These are phyloP conservation scores for Golubevia sp. DNA, from an alignment of 1,284 basidiomycete genomes.

Conservation along the genomic window DNA sequence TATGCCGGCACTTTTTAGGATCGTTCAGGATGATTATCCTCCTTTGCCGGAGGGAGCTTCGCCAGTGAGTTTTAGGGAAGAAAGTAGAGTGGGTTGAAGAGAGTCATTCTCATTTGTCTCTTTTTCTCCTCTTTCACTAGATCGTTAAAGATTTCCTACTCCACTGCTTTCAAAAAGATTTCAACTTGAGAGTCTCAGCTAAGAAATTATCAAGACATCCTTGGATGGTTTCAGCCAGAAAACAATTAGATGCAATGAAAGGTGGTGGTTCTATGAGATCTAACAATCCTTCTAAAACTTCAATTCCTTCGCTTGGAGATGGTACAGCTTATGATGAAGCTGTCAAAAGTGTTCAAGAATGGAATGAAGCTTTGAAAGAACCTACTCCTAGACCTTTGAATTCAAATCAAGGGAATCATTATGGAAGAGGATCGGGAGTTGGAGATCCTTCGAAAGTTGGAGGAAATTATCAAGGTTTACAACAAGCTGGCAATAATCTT, in stretches of 20 bases:
- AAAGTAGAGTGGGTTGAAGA: no score
- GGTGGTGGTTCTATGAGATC: slow-evolving; percentile 22
- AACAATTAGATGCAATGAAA: slow-evolving; percentile 45
- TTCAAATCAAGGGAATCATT: neutral
- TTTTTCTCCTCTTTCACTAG: slow-evolving; percentile 4
- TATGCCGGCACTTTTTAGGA: slow-evolving; percentile 55
- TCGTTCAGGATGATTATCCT: slow-evolving; percentile 52
- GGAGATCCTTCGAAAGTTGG: no score
- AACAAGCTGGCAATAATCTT: no score
- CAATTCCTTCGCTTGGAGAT: slow-evolving; percentile 10
- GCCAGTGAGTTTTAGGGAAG: slow-evolving; percentile 12
- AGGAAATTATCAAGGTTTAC: no score
- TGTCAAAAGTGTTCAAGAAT: slow-evolving; percentile 50
- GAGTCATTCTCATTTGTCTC: neutral
- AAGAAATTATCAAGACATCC: slow-evolving; percentile 43
- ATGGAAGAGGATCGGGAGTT: no score
- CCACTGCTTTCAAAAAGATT: slow-evolving; percentile 53
- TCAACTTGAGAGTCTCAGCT: slow-evolving; percentile 44
- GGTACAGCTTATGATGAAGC: slow-evolving; percentile 39
- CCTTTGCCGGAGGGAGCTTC: slow-evolving; percentile 48
- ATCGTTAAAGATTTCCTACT: slow-evolving; percentile 51
- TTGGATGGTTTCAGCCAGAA: slow-evolving; percentile 44
- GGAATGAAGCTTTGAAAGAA: slow-evolving; percentile 48
- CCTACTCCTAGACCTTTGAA: slow-evolving; percentile 2
- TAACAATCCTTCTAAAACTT: slow-evolving; percentile 3